Percentiles rank a stretch among this genome's conserved stretches.
These are phyloP conservation scores for Debaryomyces sp. DNA, from an alignment of 1,139 yeast genomes.

Conservation along the genomic window DNA sequence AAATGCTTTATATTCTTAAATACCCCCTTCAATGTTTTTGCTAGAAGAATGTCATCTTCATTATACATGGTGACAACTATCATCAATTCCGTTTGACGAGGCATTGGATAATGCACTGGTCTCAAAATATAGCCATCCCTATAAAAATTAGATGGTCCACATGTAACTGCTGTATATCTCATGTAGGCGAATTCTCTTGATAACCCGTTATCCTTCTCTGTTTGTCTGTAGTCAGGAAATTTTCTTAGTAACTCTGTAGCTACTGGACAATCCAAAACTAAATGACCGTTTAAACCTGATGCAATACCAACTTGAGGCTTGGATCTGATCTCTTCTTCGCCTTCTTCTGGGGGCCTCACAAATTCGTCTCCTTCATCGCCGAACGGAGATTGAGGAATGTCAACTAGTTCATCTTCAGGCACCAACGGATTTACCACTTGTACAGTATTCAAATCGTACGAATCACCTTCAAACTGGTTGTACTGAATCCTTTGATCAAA, in stretches of 20 bases:
- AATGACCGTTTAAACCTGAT: constrained; percentile 48
- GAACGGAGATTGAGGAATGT: constrained; percentile 32
- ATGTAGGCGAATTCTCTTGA: constrained; percentile 50
- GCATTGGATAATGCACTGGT: constrained; percentile 50
- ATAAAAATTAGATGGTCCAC: constrained; percentile 52
- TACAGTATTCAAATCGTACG: constrained; percentile 44
- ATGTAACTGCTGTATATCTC: constrained; percentile 54
- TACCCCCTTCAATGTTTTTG: constrained; percentile 50
- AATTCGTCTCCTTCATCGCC: constrained; percentile 30
- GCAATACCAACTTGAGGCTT: constrained; percentile 44
- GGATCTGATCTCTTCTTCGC: constrained; percentile 37
- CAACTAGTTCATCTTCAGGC: constrained; percentile 12
- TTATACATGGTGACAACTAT: constrained; percentile 53
- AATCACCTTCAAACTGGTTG: constrained; percentile 47
- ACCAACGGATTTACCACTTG: constrained; percentile 21
- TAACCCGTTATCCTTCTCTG: constrained; percentile 42
- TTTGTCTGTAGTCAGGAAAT: constrained; percentile 43
- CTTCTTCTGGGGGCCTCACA: constrained; percentile 32
- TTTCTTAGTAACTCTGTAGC: constrained; percentile 49
- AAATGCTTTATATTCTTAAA: constrained; percentile 51
- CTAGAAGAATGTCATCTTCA: constrained; percentile 50
- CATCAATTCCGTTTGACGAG: constrained; percentile 50
- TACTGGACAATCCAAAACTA: constrained; percentile 54
- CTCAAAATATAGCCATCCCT: constrained; percentile 49
- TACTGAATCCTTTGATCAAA: constrained; percentile 45